Percentiles rank a stretch among this genome's conserved stretches.
Evolutionary conservation across 352 stramenopile genomes (phyloP).

Genomic region (Globisporangium nunn): DNA sequence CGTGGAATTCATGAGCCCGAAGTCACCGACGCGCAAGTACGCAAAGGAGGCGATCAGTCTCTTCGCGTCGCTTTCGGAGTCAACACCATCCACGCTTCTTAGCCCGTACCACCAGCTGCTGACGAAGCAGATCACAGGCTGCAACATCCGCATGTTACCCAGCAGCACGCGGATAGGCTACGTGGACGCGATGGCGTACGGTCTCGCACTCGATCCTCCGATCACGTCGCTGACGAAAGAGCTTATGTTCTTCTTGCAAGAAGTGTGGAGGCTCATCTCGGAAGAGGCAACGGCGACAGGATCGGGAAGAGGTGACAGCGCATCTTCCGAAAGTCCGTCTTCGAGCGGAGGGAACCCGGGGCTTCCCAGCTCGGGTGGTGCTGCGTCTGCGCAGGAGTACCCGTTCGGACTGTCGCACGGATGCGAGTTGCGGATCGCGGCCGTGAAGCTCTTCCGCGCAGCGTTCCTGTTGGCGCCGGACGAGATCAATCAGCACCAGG

Average conservation of each 20-base stretch:
- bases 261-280: conserved; percentile 81
- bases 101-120: conserved; percentile 82
- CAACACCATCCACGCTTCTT: conserved; percentile 58
- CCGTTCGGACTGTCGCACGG: conserved; percentile 79
- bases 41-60: conserved; percentile 65
- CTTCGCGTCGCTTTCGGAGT: conserved; percentile 47
- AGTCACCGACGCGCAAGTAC: conserved; percentile 54
- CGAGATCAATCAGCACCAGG: conserved; percentile 81
- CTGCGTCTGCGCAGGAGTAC: conserved; percentile 75
- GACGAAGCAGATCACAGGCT: conserved; percentile 80
- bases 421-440: conserved; percentile 79
- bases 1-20: conserved; percentile 80
- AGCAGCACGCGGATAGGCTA: conserved; percentile 70
- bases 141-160: conserved; percentile 63
- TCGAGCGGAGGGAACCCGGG: conserved; percentile 5
- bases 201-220: conserved; percentile 58
- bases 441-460: conserved; percentile 82
- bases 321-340: conserved; percentile 11
- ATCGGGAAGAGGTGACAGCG: conserved; percentile 15
- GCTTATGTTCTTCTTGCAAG: conserved; percentile 77
- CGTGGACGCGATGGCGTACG: conserved; percentile 82
- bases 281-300: conserved; percentile 38
- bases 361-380: conserved; percentile 16
- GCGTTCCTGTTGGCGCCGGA: conserved; percentile 78
- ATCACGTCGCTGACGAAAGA: conserved; percentile 85